Evolutionary conservation across 2,329 filamentous ascomycete genomes (phyloP), one percentile per base, ranked within the genome.

Genomic region (Curvularia spicifera): DNA sequence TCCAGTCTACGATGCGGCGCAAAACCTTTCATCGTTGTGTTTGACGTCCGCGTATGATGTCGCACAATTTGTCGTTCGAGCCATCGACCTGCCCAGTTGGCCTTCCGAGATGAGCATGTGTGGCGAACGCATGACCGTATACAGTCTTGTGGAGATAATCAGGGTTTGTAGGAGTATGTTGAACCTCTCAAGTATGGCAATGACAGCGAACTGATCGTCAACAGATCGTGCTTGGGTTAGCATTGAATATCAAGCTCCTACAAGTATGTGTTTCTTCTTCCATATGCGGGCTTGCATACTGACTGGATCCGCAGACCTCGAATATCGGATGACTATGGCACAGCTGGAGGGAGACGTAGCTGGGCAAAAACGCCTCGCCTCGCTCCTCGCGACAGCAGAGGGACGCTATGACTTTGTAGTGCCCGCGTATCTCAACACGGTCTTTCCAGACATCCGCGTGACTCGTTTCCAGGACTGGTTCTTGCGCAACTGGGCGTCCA

Each of bases 21-120:
- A 82, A 84, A n/a, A 81, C 78, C 50, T 66, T 12, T 62, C 72
- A 1, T 68, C 54, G 7, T 76, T 93, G 5, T 88, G 85, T 64
- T 79, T 93, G 79, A 92, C 88, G 2, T 89, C 89, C 4, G 84
- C 87, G 15, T 81, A 85, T 61, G 90, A 93, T 67, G 84, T 91
- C 5, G 90, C 84, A 24, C 82, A 83, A n/a, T 91, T 90, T 65
- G 80, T 93, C 8, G 87, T 88, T 10, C 85, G 87, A n/a, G 85
- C 90, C 13, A 74, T 91, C 29, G 87, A 90, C 45, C 75, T 91
- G 40, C 77, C 80, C 6, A 81, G 74, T 18, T 93, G 90, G 90
- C 89, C 89, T 3, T 74, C 77, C 5, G 89, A 92, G 71, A 87
- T 90, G 71, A 84, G 83, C 39, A 87, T 93, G 83, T 82, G 82